phyloP scores from a whole-genome alignment of 495 filamentous ascomycete genomes.

The Daldinia caldariorum region DNA sequence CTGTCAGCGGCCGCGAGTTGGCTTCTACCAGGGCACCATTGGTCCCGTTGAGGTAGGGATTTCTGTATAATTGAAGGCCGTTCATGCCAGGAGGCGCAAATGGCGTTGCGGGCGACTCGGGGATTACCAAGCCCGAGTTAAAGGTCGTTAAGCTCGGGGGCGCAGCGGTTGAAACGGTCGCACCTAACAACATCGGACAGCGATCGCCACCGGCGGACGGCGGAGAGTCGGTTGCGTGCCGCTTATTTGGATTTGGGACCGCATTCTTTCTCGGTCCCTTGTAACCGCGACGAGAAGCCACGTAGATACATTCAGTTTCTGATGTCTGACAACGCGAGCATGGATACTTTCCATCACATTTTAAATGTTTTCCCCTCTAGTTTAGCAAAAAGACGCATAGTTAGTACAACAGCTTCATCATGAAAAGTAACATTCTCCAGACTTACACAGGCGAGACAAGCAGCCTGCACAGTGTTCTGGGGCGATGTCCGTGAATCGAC shows the following conservation, averaged over 20 bases:
- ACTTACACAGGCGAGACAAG: conserved; percentile 62
- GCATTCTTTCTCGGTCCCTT: conserved; percentile 57
- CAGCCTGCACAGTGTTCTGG: conserved; percentile 56
- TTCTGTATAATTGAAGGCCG: conserved; percentile 52
- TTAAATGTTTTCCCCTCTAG: conserved; percentile 62
- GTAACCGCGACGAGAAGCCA: conserved; percentile 63
- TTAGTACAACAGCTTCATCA: conserved; percentile 22
- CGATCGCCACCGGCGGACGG: conserved; percentile 49
- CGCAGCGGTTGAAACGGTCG: conserved; percentile 37
- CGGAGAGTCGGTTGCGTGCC: conserved; percentile 60
- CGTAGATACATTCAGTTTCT: conserved; percentile 58
- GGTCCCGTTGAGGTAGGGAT: conserved; percentile 49
- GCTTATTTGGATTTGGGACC: conserved; percentile 61
- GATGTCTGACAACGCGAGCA: conserved; percentile 57
- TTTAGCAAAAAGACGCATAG: conserved; percentile 21
- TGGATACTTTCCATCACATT: conserved; percentile 58
- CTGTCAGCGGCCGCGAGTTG: conserved; percentile 47
- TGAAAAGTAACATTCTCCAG: not conserved
- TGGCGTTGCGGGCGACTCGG: conserved; percentile 53
- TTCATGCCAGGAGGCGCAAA: conserved; percentile 49
- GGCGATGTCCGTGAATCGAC: conserved; percentile 47
- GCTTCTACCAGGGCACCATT: conserved; percentile 46
- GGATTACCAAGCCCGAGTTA: conserved; percentile 51
- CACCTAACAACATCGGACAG: conserved; percentile 60
- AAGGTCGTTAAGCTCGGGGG: conserved; percentile 48